Percentiles rank a stretch among this genome's conserved stretches.
These are phyloP conservation scores for Phytophthora pluvialis DNA, from an alignment of 352 stramenopile species.

Conservation along the genomic window DNA sequence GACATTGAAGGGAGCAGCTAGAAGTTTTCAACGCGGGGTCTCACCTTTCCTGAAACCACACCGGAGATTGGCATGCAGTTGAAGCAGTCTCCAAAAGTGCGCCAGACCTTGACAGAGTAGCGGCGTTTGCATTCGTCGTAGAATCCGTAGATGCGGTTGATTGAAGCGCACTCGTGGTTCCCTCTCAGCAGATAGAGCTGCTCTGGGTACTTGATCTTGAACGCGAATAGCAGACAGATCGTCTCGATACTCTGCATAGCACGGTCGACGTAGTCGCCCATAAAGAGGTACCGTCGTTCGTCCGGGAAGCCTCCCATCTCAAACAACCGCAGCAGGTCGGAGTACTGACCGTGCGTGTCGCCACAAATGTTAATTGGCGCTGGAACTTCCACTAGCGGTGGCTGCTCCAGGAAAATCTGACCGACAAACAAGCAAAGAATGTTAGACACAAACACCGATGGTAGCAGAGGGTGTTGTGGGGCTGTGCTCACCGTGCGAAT, in stretches of 20 bases:
- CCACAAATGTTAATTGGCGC: constrained; percentile 97
- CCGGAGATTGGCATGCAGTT: constrained; percentile 98
- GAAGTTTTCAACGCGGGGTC: background rate
- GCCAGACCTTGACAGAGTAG: constrained; percentile 94
- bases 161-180: constrained; percentile 99
- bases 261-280: constrained; percentile 94
- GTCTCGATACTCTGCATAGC: constrained; percentile 98
- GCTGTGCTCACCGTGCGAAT: constrained; percentile 57
- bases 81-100: constrained; percentile 98
- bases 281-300: constrained; percentile 70
- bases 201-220: constrained; percentile 99
- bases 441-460: background rate
- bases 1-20: background rate
- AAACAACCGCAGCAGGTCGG: constrained; percentile 98
- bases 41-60: constrained; percentile 94
- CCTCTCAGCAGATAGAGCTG: constrained; percentile 98
- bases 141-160: constrained; percentile 99
- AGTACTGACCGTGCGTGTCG: constrained; percentile 99
- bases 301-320: constrained; percentile 92
- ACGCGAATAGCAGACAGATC: constrained; percentile 97
- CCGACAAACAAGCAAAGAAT: background rate
- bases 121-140: constrained; percentile 98
- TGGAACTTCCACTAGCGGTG: constrained; percentile 94
- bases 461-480: background rate
- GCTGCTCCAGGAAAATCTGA: constrained; percentile 91